Base-by-base conservation (phyloP, 768 basidiomycete species). In the Artomyces pyxidatus region DNA sequence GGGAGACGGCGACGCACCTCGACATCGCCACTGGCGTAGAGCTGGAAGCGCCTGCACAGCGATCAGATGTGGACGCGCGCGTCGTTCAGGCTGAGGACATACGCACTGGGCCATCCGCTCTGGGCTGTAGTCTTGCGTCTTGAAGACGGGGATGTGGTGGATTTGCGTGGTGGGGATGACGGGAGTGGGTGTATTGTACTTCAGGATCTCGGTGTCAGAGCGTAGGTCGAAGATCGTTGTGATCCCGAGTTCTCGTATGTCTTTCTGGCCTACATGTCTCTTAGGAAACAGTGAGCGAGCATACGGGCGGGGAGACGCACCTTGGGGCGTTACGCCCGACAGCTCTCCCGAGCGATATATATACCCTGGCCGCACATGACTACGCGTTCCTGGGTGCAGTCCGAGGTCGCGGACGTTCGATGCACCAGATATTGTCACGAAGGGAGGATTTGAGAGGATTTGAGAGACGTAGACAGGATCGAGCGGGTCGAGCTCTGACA, bases 91-190 rank as follows among this genome's bases (percentile, higher is more conserved):
- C 42, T 55, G 58, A 37, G 27, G 32, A 41, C 68, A 73, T 67
- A 81, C 85, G 68, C 68, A 88, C 87, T 78, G 84, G 58, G 88
- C 83, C 78, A 90, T 84, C 67, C 74, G 78, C 65, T 88, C 83
- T 19, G 87, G 87, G 61, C 85, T 88, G 63, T 89, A 89, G 61
- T 90, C 88, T 61, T 82, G 82, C 40, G 68, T 78, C 57, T 74
- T 68, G 52, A 77, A 77, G 6, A 89, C 83, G 1, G 88, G 86
- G 12, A 70, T 67, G 47, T 75, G 81, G 14, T 79, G 40, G 45
- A 88, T 63, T 30, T 78, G 71, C 21, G 88, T 72, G 6, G 80
- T 83, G 23, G 80, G 75, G 49, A 90, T 80, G 12, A 61, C 53
- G 40, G 86, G 86, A 45, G 76, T 66, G 10, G 84, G 83, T 4